Evolutionary conservation across 805 yeast genomes (phyloP).

Genomic region (Teunomyces kruisii): DNA sequence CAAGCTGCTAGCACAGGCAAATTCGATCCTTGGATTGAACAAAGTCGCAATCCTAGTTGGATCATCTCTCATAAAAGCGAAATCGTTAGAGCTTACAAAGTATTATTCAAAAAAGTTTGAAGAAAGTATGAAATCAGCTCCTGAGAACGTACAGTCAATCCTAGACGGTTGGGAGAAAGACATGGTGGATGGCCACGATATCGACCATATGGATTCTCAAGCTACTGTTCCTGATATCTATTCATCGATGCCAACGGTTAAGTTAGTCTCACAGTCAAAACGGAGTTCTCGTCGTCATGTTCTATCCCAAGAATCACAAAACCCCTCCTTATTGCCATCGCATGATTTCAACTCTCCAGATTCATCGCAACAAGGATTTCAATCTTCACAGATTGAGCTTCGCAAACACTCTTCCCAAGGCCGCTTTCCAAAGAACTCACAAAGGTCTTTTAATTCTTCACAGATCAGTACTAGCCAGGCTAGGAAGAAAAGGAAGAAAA

Average conservation of each 20-base stretch:
- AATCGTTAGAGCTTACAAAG: constrained; percentile 1
- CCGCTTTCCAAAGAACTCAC: background rate
- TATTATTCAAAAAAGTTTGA: constrained; percentile 3
- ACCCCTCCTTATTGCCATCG: background rate
- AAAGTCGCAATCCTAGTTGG: constrained; percentile 10
- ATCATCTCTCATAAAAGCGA: constrained; percentile 13
- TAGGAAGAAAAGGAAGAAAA: constrained; percentile 41
- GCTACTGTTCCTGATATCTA: background rate
- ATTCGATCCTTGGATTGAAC: constrained; percentile 1
- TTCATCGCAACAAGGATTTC: background rate
- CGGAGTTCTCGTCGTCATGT: background rate
- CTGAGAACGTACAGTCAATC: constrained; percentile 3
- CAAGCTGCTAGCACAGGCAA: background rate
- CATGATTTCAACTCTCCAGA: background rate
- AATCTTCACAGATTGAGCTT: background rate
- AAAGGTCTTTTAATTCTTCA: constrained; percentile 4
- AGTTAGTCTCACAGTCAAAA: background rate
- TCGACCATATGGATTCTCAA: background rate
- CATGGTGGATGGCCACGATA: background rate
- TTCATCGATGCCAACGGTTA: background rate
- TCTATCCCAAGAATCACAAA: background rate
- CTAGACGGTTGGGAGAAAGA: constrained; percentile 7
- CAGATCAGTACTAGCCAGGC: constrained; percentile 10
- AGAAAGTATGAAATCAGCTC: background rate
- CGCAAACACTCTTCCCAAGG: background rate